Evolutionary conservation across 495 filamentous ascomycete genomes (phyloP).

Genomic region (Jackrogersella multiformis): DNA sequence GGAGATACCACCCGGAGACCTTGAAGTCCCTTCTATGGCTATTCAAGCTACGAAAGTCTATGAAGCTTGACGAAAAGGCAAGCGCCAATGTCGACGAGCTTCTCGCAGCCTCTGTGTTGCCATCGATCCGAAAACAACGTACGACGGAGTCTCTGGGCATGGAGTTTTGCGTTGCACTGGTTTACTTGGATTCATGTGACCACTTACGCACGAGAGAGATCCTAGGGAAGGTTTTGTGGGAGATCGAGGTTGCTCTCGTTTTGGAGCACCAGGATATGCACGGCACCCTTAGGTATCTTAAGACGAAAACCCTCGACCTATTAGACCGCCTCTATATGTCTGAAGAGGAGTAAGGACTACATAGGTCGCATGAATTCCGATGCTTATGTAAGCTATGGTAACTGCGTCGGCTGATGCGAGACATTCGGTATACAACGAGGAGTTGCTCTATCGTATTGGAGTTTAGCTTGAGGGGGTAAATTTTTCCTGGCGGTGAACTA

Average conservation of each 20-base stretch:
- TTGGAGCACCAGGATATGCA: background rate
- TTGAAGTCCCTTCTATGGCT: background rate
- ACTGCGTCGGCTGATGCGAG: too few species aligned
- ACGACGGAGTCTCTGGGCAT: background rate
- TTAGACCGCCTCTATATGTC: background rate
- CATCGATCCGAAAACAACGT: background rate
- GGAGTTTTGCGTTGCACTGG: background rate
- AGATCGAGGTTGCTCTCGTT: background rate
- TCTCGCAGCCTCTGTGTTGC: background rate
- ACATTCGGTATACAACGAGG: too few species aligned
- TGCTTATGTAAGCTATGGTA: too few species aligned
- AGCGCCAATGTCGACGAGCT: background rate
- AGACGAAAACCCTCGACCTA: background rate
- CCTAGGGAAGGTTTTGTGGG: background rate
- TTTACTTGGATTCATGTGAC: background rate
- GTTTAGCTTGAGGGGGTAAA: too few species aligned
- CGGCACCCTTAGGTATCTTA: background rate
- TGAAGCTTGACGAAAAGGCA: background rate
- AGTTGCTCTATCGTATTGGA: too few species aligned
- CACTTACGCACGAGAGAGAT: too few species aligned
- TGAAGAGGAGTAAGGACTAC: too few species aligned
- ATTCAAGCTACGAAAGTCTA: background rate
- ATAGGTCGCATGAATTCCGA: too few species aligned
- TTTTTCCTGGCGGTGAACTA: too few species aligned
- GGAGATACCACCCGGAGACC: background rate